These are phyloP conservation scores for Globisporangium cylindrosporum DNA, from an alignment of 352 stramenopile genomes.

Conservation along the genomic window DNA sequence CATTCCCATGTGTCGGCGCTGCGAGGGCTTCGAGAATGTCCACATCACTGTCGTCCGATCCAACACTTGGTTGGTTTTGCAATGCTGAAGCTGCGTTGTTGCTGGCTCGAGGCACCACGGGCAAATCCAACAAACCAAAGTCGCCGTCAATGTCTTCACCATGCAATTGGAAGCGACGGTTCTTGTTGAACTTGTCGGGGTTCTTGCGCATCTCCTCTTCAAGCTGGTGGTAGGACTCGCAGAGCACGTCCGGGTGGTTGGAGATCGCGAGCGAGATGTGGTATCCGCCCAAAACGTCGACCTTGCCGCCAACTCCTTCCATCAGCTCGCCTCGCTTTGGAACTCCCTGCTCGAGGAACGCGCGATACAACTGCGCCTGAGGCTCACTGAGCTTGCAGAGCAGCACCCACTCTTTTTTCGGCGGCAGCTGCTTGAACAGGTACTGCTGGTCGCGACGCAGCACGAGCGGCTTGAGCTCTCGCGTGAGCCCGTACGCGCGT, in stretches of 20 bases:
- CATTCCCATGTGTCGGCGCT: neutral
- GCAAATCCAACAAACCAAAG: slow-evolving; percentile 29
- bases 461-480: slow-evolving; percentile 77
- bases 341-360: slow-evolving; percentile 63
- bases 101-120: slow-evolving; percentile 4
- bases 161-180: slow-evolving; percentile 23
- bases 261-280: slow-evolving; percentile 87
- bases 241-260: slow-evolving; percentile 85
- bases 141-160: slow-evolving; percentile 63
- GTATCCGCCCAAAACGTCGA: slow-evolving; percentile 82
- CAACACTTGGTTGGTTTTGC: slow-evolving; percentile 7
- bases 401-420: slow-evolving; percentile 89
- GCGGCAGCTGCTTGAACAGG: slow-evolving; percentile 77
- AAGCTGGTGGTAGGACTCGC: slow-evolving; percentile 59
- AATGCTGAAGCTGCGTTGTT: neutral
- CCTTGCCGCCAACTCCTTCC: slow-evolving; percentile 30
- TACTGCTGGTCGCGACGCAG: slow-evolving; percentile 86
- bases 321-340: slow-evolving; percentile 34
- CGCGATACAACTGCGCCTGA: slow-evolving; percentile 72
- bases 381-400: slow-evolving; percentile 77
- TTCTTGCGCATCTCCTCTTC: slow-evolving; percentile 50
- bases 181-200: slow-evolving; percentile 26
- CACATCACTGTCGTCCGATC: slow-evolving; percentile 36
- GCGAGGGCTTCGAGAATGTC: slow-evolving; percentile 42
- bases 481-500: slow-evolving; percentile 77